Evolutionary conservation across 306 rosid species (phyloP).

Genomic region (Carpinus viminea): DNA sequence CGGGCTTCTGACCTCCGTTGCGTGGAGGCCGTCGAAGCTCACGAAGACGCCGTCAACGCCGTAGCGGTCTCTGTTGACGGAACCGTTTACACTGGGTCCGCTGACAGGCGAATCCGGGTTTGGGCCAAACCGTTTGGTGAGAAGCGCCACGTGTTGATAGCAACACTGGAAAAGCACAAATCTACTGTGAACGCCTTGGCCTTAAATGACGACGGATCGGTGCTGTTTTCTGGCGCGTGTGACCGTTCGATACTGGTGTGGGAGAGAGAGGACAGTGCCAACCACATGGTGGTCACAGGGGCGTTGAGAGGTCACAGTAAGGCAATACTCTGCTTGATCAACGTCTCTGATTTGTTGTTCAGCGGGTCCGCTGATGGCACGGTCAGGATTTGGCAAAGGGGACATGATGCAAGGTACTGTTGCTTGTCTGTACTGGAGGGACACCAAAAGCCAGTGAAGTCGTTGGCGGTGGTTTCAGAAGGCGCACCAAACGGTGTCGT

Average conservation of each 20-base stretch:
- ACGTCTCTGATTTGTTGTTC: conserved; percentile 57
- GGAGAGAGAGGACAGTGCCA: conserved; percentile 89
- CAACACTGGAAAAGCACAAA: conserved; percentile 79
- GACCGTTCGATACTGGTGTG: conserved; percentile 90
- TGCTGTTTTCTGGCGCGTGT: conserved; percentile 84
- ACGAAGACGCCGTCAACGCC: conserved; percentile 88
- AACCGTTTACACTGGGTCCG: conserved; percentile 81
- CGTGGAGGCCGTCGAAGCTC: conserved; percentile 67
- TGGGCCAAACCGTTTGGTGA: conserved; percentile 60
- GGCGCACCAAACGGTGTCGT: conserved; percentile 36
- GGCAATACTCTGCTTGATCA: conserved; percentile 67
- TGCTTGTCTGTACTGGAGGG: conserved; percentile 68
- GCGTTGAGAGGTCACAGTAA: conserved; percentile 81
- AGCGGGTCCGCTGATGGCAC: conserved; percentile 94
- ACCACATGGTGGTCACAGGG: conserved; percentile 78
- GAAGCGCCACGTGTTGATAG: conserved; percentile 57
- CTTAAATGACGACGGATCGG: conserved; percentile 72
- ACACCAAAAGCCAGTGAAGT: conserved; percentile 73
- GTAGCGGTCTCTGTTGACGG: conserved; percentile 73
- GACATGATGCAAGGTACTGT: conserved; percentile 45
- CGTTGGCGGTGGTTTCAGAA: conserved; percentile 51
- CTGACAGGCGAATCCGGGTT: conserved; percentile 64
- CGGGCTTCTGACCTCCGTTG: conserved; percentile 66
- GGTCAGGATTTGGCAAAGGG: conserved; percentile 82
- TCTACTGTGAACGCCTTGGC: conserved; percentile 88